Evolutionary conservation across 2,329 filamentous ascomycete species (phyloP), one percentile per base, ranked within the genome.

Genomic region (Paraphaeosphaeria sporulosa): DNA sequence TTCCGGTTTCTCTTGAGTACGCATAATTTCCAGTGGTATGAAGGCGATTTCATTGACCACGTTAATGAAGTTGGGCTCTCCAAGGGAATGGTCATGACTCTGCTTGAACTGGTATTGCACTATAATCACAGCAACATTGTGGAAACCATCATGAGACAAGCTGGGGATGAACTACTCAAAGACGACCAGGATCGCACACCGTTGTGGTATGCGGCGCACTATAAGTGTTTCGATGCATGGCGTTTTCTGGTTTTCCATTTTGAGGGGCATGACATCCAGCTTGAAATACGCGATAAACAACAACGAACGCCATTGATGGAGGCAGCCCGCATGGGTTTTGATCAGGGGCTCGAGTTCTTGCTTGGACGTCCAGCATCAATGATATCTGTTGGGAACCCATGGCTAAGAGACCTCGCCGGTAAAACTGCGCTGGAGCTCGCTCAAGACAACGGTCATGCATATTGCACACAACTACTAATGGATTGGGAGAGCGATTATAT

Each of bases 381-480:
- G n/a, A n/a, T n/a, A n/a, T n/a, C n/a, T n/a, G n/a, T n/a, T n/a
- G n/a, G n/a, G n/a, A n/a, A n/a, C n/a, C n/a, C n/a, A n/a, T n/a
- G n/a, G n/a, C n/a, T n/a, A n/a, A n/a, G n/a, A n/a, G n/a, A n/a
- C n/a, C n/a, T 2, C 8, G 13, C 13, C 8, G 25, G 25, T 2
- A 47, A 46, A 12, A 55, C 52, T n/a, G 27, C 43, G 1, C 19
- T 23, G 10, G 36, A 61, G 17, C 49, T 23, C 19, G 48, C 49
- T 13, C 12, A 25, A 42, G 34, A 42, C 19, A 42, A 42, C 2
- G 49, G 49, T 4, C 32, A 51, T 12, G 2, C 3, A 6, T 32
- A 51, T 12, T 51, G 30, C 30, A 32, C 32, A 51, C 30, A 25
- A 51, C 10, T 51, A 1, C 21, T 47, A n/a, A n/a, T n/a, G n/a